Base-by-base conservation (phyloP, 1,284 basidiomycete genomes). In the Naganishia sp. region DNA sequence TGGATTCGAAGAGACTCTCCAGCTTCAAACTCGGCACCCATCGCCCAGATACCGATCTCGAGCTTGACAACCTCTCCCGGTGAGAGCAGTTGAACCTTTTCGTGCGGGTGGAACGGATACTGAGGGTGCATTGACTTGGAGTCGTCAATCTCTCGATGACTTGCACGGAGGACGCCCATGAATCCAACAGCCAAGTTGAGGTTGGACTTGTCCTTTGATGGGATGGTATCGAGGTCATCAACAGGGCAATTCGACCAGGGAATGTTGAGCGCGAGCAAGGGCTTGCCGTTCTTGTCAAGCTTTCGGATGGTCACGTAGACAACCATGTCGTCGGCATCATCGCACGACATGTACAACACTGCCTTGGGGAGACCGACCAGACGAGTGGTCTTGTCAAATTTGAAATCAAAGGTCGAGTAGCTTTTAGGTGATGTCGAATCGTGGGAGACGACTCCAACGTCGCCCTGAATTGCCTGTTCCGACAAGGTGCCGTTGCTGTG, bases 41-140 rank as follows among this genome's bases (percentile, higher is more conserved):
- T 71, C 10, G 72, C 69, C 74, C 74, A 75, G 52, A 74, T 68
- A 11, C 70, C 71, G 45, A 75, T 74, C 49, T 72, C 72, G 50
- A 74, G 66, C 42, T 67, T 55, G 28, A 74, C 73, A 18, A 74
- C 57, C 49, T 70, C 65, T 28, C 72, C 72, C 6, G 55, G 69
- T 2, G 63, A 28, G 31, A 75, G 67, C 15, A 59, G 65, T 65
- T 72, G 68, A 21, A 69, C 52, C 53, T 60, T 64, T 42, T 70
- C 48, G 66, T 71, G 71, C 18, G 53, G 55, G 39, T 72, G 70
- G 64, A 70, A 68, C 5, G 64, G 69, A 23, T 68, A 53, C 65
- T 44, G 69, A 9, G 16, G 43, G 49, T 45, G 68, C 65, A 63
- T 66, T 15, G 36, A 55, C 55, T 23, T 45, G 39, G 10, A 50